Evolutionary conservation across 2,329 filamentous ascomycete species (phyloP).

Genomic region (Fonsecaea monophora): DNA sequence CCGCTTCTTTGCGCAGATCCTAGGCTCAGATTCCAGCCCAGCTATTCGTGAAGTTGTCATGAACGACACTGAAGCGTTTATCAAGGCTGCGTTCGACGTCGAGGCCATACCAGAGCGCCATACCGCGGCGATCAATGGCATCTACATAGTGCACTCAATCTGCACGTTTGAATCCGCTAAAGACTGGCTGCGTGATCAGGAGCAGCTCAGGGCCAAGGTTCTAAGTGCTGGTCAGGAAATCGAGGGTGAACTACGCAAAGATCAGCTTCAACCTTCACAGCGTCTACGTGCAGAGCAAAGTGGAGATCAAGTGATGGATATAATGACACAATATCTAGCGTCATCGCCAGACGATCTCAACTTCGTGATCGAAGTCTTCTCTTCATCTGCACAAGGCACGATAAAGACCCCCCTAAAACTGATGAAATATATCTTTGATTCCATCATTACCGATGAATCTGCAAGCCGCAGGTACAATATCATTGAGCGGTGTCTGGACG

Average conservation of each 20-base stretch:
- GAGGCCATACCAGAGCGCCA: slow-evolving; percentile 73
- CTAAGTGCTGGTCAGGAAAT: slow-evolving; percentile 75
- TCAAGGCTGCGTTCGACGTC: slow-evolving; percentile 68
- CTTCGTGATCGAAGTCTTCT: slow-evolving; percentile 81
- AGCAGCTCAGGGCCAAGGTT: slow-evolving; percentile 64
- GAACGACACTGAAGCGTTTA: slow-evolving; percentile 74
- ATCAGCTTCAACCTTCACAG: slow-evolving; percentile 73
- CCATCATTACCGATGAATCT: slow-evolving; percentile 83
- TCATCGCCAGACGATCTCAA: slow-evolving; percentile 79
- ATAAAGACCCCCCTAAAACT: slow-evolving; percentile 78
- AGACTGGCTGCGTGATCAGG: slow-evolving; percentile 68
- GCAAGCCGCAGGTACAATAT: slow-evolving; percentile 85
- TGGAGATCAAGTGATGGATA: slow-evolving; percentile 82
- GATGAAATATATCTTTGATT: slow-evolving; percentile 80
- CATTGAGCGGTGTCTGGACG: slow-evolving; percentile 83
- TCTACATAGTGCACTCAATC: slow-evolving; percentile 83
- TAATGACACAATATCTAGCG: slow-evolving; percentile 81
- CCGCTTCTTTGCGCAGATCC: slow-evolving; percentile 85
- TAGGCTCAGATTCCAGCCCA: slow-evolving; percentile 75
- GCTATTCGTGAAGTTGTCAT: slow-evolving; percentile 76
- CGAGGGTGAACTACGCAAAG: slow-evolving; percentile 73
- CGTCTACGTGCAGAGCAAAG: slow-evolving; percentile 88
- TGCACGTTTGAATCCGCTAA: slow-evolving; percentile 69
- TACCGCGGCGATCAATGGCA: slow-evolving; percentile 81
- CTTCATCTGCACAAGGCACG: slow-evolving; percentile 81